These are phyloP conservation scores for Wickerhamomyces sydowiorum DNA, from an alignment of 805 yeast genomes.

Conservation along the genomic window DNA sequence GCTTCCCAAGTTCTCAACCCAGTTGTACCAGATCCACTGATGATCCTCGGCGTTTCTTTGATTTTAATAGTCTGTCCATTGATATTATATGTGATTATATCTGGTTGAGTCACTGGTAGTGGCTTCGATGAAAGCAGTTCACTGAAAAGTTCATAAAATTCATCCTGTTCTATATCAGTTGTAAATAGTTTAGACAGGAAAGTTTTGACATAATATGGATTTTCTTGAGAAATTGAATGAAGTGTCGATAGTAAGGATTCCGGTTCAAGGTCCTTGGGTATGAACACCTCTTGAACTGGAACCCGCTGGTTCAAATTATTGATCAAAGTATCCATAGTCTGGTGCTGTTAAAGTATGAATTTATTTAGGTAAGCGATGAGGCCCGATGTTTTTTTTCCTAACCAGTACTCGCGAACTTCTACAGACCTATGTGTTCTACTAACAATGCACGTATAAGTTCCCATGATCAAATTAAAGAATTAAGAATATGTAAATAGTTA, in stretches of 20 bases:
- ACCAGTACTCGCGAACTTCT: too few relatives aligned
- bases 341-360: too few relatives aligned
- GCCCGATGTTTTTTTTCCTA: too few relatives aligned
- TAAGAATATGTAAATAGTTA: too few relatives aligned
- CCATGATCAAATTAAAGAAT: too few relatives aligned
- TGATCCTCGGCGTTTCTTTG: constrained; percentile 55
- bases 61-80: constrained; percentile 26
- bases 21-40: constrained; percentile 77
- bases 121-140: constrained; percentile 20
- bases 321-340: constrained; percentile 13
- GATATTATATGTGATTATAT: constrained; percentile 27
- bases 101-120: constrained; percentile 22
- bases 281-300: constrained; percentile 7
- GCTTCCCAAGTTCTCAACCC: constrained; percentile 96
- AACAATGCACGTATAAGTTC: too few relatives aligned
- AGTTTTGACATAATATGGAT: constrained; percentile 45
- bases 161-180: constrained; percentile 33
- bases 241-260: constrained; percentile 16
- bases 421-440: too few relatives aligned
- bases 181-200: constrained; percentile 39
- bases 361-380: too few relatives aligned
- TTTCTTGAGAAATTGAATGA: constrained; percentile 22
- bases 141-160: constrained; percentile 27
- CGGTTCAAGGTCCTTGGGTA: constrained; percentile 11
- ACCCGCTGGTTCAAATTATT: constrained; percentile 18